Conservation (phyloP, 306 rosid genomes). For the Corylus heterophylla region DNA sequence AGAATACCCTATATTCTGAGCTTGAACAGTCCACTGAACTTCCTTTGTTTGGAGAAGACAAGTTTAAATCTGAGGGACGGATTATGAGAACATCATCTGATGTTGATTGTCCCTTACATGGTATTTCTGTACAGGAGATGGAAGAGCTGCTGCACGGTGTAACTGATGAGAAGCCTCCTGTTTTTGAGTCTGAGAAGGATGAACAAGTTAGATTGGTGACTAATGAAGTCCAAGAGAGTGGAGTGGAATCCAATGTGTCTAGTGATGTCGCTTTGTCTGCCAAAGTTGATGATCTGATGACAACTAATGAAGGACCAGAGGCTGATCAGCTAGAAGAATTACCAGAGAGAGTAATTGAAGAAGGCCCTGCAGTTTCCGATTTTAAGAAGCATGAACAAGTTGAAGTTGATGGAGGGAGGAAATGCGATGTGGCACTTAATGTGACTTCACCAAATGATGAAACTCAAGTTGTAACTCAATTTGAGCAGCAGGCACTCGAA, state of each 20-base stretch:
- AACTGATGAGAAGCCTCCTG: neutral
- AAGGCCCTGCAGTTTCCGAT: neutral
- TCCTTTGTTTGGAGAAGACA: neutral
- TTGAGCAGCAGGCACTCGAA: neutral
- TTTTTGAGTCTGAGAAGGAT: neutral
- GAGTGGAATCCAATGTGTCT: neutral
- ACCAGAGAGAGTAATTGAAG: neutral
- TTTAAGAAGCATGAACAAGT: neutral
- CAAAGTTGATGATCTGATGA: neutral
- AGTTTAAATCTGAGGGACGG: neutral
- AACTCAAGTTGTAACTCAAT: neutral
- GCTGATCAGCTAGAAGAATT: neutral
- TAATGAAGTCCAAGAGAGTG: neutral
- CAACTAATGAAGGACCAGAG: neutral
- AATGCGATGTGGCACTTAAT: neutral
- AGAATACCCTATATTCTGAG: neutral
- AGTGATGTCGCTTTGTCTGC: neutral
- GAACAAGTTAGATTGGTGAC: neutral
- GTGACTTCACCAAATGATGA: neutral
- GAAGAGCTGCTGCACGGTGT: neutral
- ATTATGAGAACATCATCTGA: neutral
- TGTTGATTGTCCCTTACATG: neutral
- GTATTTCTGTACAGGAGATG: neutral
- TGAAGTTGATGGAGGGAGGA: neutral
- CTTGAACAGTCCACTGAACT: conserved; percentile 5